Conservation (phyloP, 441 rosid species). For the Gossypium aridum region DNA sequence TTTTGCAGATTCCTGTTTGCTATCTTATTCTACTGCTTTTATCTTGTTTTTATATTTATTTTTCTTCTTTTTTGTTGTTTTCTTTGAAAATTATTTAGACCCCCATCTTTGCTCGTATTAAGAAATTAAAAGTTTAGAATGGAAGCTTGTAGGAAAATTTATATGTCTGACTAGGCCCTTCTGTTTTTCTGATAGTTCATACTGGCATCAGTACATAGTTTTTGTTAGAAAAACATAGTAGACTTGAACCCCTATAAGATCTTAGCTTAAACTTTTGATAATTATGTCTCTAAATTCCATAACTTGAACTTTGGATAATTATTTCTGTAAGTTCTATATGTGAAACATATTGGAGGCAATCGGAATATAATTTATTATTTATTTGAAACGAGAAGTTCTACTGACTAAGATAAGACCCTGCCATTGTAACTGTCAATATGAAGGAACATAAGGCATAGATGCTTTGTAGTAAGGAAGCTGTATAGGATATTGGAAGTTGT, state of each 20-base stretch:
- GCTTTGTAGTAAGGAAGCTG: not conserved
- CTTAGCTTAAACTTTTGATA: not conserved
- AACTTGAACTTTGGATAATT: not conserved
- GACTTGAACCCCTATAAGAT: not conserved
- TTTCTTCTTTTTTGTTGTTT: not conserved
- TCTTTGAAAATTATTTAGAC: not conserved
- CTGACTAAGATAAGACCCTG: not conserved
- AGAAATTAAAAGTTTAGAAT: not conserved
- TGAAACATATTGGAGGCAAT: not conserved
- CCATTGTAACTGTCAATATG: not conserved
- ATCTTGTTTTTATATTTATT: not conserved
- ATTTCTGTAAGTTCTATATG: not conserved
- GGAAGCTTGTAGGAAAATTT: not conserved
- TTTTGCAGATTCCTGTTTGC: slow-evolving; percentile 16
- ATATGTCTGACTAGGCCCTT: not conserved
- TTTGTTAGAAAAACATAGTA: not conserved
- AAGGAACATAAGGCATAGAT: not conserved
- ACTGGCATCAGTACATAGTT: not conserved
- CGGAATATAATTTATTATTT: not conserved
- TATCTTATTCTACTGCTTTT: slow-evolving; percentile 12
- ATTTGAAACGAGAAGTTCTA: not conserved
- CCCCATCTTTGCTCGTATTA: slow-evolving; percentile 1
- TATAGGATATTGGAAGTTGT: not conserved
- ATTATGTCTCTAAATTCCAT: not conserved
- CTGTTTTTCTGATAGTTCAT: not conserved